Conservation (phyloP, 345 rosid genomes). For the Salix purpurea region DNA sequence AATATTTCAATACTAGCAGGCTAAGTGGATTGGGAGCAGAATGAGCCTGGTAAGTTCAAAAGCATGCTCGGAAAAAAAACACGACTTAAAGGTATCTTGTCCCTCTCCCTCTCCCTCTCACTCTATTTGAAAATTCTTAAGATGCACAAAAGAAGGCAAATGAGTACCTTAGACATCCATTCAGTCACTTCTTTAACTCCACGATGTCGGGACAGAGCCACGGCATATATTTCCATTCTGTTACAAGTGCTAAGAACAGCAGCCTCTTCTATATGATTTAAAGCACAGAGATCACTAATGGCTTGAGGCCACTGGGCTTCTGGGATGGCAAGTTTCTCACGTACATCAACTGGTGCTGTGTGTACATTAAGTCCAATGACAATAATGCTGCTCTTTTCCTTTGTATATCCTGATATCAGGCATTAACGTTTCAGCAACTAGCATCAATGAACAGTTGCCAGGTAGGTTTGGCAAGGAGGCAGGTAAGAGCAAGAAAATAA, state of each 20-base stretch:
- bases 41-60: neutral
- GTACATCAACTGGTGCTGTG: constrained; percentile 20
- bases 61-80: neutral
- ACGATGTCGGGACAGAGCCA: constrained; percentile 23
- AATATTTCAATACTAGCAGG: neutral
- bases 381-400: constrained; percentile 17
- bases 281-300: constrained; percentile 13
- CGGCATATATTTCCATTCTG: constrained; percentile 23
- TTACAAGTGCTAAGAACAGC: constrained; percentile 28
- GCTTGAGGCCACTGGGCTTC: constrained; percentile 25
- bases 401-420: constrained; percentile 19
- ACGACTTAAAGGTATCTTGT: neutral
- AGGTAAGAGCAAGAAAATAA: neutral
- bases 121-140: neutral
- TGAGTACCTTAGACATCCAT: constrained; percentile 28
- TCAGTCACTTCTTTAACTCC: constrained; percentile 31
- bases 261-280: constrained; percentile 29
- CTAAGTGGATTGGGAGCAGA: neutral
- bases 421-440: neutral
- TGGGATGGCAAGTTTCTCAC: constrained; percentile 29
- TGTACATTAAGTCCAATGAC: constrained; percentile 21
- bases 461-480: neutral
- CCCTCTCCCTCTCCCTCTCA: neutral
- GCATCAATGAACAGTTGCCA: neutral
- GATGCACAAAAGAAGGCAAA: neutral